These are phyloP conservation scores for Cytospora piceicola DNA, from an alignment of 2,329 filamentous ascomycete species.

Conservation along the genomic window DNA sequence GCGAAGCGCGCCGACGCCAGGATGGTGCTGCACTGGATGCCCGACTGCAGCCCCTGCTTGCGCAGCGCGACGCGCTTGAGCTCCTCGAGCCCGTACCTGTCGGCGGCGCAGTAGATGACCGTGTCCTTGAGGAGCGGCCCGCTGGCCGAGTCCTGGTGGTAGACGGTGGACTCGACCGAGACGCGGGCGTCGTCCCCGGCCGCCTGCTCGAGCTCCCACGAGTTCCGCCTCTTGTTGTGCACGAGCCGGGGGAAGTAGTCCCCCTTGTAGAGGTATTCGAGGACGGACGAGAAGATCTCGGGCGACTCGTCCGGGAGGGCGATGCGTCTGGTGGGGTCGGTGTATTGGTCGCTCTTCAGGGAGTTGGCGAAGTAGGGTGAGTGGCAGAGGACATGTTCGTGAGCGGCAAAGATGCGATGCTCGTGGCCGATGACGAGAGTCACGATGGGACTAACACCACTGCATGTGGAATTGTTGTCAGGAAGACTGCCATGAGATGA, in stretches of 20 bases:
- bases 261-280: slow-evolving; percentile 92
- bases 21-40: slow-evolving; percentile 84
- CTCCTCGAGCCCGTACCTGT: slow-evolving; percentile 81
- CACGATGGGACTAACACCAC: slow-evolving; percentile 68
- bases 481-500: slow-evolving; percentile 1
- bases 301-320: slow-evolving; percentile 83
- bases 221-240: slow-evolving; percentile 79
- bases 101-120: slow-evolving; percentile 85
- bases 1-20: slow-evolving; percentile 86
- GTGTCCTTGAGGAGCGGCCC: slow-evolving; percentile 83
- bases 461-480: slow-evolving; percentile 37
- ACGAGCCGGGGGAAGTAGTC: slow-evolving; percentile 86
- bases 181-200: slow-evolving; percentile 47
- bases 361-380: slow-evolving; percentile 78
- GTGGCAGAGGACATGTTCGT: slow-evolving; percentile 79
- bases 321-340: slow-evolving; percentile 69
- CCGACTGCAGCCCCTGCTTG: slow-evolving; percentile 87
- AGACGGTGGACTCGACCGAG: slow-evolving; percentile 62
- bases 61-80: slow-evolving; percentile 82
- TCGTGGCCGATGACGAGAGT: slow-evolving; percentile 81
- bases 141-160: slow-evolving; percentile 57
- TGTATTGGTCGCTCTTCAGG: slow-evolving; percentile 66
- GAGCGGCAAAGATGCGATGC: slow-evolving; percentile 86
- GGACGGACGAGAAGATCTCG: slow-evolving; percentile 85
- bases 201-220: slow-evolving; percentile 77